Base-by-base conservation (phyloP, 345 rosid species). In the Noccaea caerulescens region DNA sequence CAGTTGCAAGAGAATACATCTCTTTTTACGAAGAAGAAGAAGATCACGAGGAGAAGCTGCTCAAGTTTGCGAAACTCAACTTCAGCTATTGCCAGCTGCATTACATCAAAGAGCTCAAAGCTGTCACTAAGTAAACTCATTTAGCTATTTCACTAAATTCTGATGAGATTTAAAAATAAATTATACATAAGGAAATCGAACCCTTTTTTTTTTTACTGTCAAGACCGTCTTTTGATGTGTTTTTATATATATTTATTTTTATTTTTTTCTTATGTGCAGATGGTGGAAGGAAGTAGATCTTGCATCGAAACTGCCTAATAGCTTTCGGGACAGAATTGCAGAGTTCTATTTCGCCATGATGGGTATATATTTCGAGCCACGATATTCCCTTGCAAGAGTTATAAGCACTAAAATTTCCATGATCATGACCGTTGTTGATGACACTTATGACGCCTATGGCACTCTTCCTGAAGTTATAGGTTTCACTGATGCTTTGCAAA, bases 21-120 rank as follows among this genome's bases (percentile, higher is more conserved):
- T 64, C 69, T 10, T 64, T 32, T 9, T 64, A 65, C n/a, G 69
- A 65, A 23, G n/a, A 65, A 65, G 69, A 65, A 36, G 69, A 50
- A 50, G 58, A 49, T 37, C 69, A 65, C 4, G 6, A 65, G 1
- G 36, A 50, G 69, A 50, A 2, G 47, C 37, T 65, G 0, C 69
- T 64, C 45, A 49, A 47, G 45, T 64, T 64, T 36, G 44, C 58
- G 0, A 65, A 50, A 7, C 34, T 65, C 45, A 51, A 51, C 47
- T 65, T 65, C 47, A 65, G 8, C 47, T 51, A 16, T 49, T 49
- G 46, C 20, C 69, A 65, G 23, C 23, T 65, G 2, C 58, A 18
- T 49, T 38, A 65, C 47, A 2, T 36, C 6, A 3, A 37, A 38
- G 58, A n/a, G 47, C 58, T 65, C 23, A 53, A 66, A 52, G 9